Evolutionary conservation across 768 basidiomycete genomes (phyloP).

Genomic region (Russula vinacea): DNA sequence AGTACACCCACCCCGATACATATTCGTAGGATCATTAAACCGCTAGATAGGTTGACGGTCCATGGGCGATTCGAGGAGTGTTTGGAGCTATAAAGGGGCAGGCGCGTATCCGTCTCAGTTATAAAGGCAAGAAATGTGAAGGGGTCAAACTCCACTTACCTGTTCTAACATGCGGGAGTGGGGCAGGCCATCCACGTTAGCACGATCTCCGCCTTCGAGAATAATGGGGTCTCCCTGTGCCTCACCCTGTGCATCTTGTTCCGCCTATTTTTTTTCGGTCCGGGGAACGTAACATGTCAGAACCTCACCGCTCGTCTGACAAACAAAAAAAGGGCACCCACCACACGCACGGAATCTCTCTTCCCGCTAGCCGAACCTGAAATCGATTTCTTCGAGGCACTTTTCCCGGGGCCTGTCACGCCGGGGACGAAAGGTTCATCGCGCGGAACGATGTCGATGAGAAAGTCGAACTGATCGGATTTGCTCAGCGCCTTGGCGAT

Average conservation of each 20-base stretch:
- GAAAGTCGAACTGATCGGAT: conserved; percentile 95
- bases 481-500: conserved; percentile 90
- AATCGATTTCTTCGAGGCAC: conserved; percentile 20
- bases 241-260: conserved; percentile 26
- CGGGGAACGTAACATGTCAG: background rate
- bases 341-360: conserved; percentile 21
- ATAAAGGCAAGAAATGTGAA: background rate
- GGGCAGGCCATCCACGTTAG: conserved; percentile 22
- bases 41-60: conserved; percentile 19
- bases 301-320: background rate
- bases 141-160: background rate
- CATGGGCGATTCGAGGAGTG: conserved; percentile 24
- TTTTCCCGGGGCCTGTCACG: conserved; percentile 20
- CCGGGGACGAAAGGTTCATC: conserved; percentile 52
- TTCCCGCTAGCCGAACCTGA: conserved; percentile 12
- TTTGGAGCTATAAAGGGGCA: conserved; percentile 16
- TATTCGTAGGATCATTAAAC: background rate
- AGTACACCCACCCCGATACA: background rate
- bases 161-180: conserved; percentile 27
- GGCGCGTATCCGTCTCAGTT: background rate
- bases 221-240: conserved; percentile 22
- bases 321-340: background rate
- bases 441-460: conserved; percentile 92
- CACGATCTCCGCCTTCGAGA: conserved; percentile 26
- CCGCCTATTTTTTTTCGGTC: conserved; percentile 9